A percentile compares a stretch with the other conserved stretches of the same genome.
These are phyloP conservation scores for Mortierella polycephala DNA, from an alignment of 371 early-diverging fungal species.

Conservation along the genomic window DNA sequence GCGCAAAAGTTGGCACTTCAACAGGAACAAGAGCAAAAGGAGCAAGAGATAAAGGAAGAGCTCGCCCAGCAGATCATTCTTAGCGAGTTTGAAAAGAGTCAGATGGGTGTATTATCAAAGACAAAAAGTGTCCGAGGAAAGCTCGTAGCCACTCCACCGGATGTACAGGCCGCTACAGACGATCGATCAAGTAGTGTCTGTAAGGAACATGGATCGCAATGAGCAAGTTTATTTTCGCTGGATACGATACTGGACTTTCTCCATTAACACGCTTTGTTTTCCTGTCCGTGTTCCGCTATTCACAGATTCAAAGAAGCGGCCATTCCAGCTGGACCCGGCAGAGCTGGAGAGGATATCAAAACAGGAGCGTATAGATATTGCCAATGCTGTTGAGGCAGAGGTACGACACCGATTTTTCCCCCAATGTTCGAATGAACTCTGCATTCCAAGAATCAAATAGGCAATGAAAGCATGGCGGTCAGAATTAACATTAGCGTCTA, in stretches of 20 bases:
- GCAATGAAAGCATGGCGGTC: neutral
- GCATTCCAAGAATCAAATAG: neutral
- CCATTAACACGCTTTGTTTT: neutral
- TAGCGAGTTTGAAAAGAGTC: conserved; percentile 73
- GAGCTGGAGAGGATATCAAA: conserved; percentile 61
- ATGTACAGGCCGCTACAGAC: conserved; percentile 7
- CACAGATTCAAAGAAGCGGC: conserved; percentile 55
- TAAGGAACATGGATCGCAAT: too few species aligned
- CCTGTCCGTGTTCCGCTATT: neutral
- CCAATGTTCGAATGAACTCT: neutral
- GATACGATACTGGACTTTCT: too few species aligned
- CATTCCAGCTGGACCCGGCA: conserved; percentile 56
- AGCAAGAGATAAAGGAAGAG: conserved; percentile 55
- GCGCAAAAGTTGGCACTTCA: conserved; percentile 50
- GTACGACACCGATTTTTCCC: conserved; percentile 4
- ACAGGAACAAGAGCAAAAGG: conserved; percentile 56
- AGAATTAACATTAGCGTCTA: neutral
- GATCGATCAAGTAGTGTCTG: conserved; percentile 1
- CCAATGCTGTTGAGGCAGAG: conserved; percentile 55
- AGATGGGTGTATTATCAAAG: conserved; percentile 67
- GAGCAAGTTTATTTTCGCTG: too few species aligned
- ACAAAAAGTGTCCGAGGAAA: conserved; percentile 22
- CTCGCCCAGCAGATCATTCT: conserved; percentile 59
- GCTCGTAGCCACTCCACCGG: neutral
- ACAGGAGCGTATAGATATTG: conserved; percentile 60